Base-by-base conservation (phyloP, 768 basidiomycete species). In the Gautieria morchelliformis region DNA sequence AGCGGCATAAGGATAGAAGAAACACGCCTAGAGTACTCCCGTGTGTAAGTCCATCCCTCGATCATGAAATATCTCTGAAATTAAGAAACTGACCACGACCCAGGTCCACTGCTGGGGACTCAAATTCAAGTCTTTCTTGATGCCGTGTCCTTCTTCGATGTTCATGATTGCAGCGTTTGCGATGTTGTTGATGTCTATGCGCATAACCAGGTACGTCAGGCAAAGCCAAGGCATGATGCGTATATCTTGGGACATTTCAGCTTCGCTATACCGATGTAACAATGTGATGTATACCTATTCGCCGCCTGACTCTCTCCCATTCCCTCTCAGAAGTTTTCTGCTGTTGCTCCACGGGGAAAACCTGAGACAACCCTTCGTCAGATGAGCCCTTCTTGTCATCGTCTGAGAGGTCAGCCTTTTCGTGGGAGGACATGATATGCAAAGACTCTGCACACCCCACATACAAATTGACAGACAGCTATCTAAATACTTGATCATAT, bases 31-130 rank as follows among this genome's bases (percentile, higher is more conserved):
- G 48, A 24, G 12, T 15, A 2, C 14, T 30, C 27, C 17, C 11
- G 17, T 12, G 32, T n/a, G 32, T 49, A 2, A 46, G 48, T 11
- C 3, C 9, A 5, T 7, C 15, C 22, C 9, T 49, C 24, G 14
- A 14, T 2, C n/a, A 30, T 2, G 10, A 27, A 17, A 6, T 30
- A 27, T 12, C 22, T 27, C 27, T 27, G 27, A 27, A 27, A 27
- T 27, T 9, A 17, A 3, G 24, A 30, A 7, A 49, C 32, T 20
- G 5, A 49, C 48, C 20, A 65, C 49, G 19, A 49, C 64, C 64
- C 64, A 65, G n/a, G 57, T 60, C 64, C 64, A 65, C 32, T 65
- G 59, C 42, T 65, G 64, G 19, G 64, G 48, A 22, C 60, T 52
- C 14, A 65, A 35, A 41, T 61, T 55, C 10, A 63, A 40, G 49